Evolutionary conservation across 805 yeast genomes (phyloP), one percentile per base, ranked within the genome.

Genomic region (Debaryomyces maramus): DNA sequence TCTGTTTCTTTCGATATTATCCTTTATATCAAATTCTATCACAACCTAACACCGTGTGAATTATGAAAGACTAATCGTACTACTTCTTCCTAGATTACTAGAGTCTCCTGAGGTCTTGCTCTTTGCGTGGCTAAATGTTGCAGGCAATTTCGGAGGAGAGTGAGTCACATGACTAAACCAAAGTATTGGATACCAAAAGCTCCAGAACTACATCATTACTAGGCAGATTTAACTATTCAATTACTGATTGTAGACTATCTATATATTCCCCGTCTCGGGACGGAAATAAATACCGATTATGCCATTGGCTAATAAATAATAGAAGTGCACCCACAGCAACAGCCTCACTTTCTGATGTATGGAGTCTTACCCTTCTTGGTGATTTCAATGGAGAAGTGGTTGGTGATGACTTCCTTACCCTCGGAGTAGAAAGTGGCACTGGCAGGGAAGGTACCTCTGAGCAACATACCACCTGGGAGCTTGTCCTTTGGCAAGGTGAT

Each of bases 391-490:
- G 43, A 42, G 55, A 59, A 58, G 11, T 42, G 38, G 27, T 46
- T 43, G 3, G 38, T 29, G 26, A 53, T 46, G 4, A 53, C 40
- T 6, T 36, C 38, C 14, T 49, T 34, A 5, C 53, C 58, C 3
- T 48, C 49, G 24, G 48, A 57, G 28, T 42, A 42, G 31, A 63
- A 52, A 3, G 49, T 45, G 6, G 60, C 48, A 5, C 34, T 34
- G 5, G 64, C 64, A 6, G 51, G 52, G 44, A 56, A 57, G 1
- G 43, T 48, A 1, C 65, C 67, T 43, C 68, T 50, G 13, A 57
- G 36, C 13, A 63, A 45, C 6, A 45, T 34, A 1, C 68, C 68
- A 10, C 64, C 61, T 1, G 68, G 67, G 9, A 63, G 32, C 6
- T 49, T 44, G n/a, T 60, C 66, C 1, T 57, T 55, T 2, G 54